phyloP scores from a whole-genome alignment of 1,284 basidiomycete species.

The Pyrrhoderma noxium region DNA sequence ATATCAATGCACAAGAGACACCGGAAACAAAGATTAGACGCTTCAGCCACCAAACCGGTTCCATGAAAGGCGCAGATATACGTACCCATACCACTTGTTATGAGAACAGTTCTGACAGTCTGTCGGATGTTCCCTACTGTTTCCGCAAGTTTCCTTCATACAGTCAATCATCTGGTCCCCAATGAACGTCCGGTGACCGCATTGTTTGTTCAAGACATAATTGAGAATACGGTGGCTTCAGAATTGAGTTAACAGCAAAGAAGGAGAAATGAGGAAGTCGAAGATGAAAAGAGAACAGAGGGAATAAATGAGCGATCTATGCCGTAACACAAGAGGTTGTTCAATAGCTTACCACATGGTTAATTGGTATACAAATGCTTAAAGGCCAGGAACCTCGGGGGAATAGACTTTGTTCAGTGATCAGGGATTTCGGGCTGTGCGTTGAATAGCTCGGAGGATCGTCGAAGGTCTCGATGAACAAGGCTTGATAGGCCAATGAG shows the following conservation, averaged over 20 bases:
- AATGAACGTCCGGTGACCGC: slow-evolving; percentile 49
- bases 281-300: slow-evolving; percentile 7
- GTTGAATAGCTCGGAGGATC: not conserved
- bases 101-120: slow-evolving; percentile 44
- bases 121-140: slow-evolving; percentile 43
- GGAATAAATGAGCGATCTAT: not conserved
- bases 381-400: no score
- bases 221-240: slow-evolving; percentile 47
- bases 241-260: not conserved
- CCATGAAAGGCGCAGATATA: slow-evolving; percentile 19
- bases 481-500: slow-evolving; percentile 18
- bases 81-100: slow-evolving; percentile 51
- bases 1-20: not conserved
- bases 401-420: no score
- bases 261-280: not conserved
- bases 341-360: slow-evolving; percentile 11
- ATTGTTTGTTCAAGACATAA: slow-evolving; percentile 42
- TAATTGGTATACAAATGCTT: not conserved
- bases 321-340: not conserved
- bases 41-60: not conserved
- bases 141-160: slow-evolving; percentile 32
- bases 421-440: no score
- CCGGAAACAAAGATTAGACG: not conserved
- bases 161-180: slow-evolving; percentile 52
- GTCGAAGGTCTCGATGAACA: slow-evolving; percentile 6